Conservation (phyloP, 2,329 filamentous ascomycete species). For the Pseudogymnoascus sp. region DNA sequence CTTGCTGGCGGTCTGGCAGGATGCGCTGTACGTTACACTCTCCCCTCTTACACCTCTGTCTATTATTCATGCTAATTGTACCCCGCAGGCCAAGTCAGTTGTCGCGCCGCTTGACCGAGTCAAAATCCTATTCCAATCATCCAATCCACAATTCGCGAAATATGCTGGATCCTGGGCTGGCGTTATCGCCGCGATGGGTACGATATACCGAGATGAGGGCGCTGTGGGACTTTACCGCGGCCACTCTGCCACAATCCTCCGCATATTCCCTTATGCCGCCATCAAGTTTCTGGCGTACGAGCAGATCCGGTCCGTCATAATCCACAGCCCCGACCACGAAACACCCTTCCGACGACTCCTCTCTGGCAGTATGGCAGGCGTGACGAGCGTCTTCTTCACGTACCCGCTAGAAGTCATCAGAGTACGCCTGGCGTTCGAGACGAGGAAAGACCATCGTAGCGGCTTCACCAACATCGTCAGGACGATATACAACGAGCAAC, state of each 20-base stretch:
- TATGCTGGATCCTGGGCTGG: conserved; percentile 87
- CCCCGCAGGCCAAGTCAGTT: conserved; percentile 75
- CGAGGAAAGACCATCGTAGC: conserved; percentile 63
- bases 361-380: conserved; percentile 69
- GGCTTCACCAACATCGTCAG: conserved; percentile 70
- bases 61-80: conserved; percentile 10
- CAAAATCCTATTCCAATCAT: conserved; percentile 96
- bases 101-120: conserved; percentile 95
- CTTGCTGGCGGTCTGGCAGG: conserved; percentile 85
- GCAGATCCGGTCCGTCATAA: conserved; percentile 77
- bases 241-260: conserved; percentile 85
- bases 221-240: conserved; percentile 75
- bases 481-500: conserved; percentile 76
- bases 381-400: conserved; percentile 90
- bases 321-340: conserved; percentile 64
- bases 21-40: conserved; percentile 61
- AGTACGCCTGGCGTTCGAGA: conserved; percentile 91
- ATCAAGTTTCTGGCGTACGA: conserved; percentile 99
- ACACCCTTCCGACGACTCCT: conserved; percentile 70
- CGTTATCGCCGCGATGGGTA: conserved; percentile 70
- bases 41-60: not conserved
- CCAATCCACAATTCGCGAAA: conserved; percentile 87
- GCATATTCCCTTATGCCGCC: conserved; percentile 94
- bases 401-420: conserved; percentile 91
- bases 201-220: conserved; percentile 74